Conservation (phyloP, 2,329 filamentous ascomycete genomes). For the Xylariaceae sp. region DNA sequence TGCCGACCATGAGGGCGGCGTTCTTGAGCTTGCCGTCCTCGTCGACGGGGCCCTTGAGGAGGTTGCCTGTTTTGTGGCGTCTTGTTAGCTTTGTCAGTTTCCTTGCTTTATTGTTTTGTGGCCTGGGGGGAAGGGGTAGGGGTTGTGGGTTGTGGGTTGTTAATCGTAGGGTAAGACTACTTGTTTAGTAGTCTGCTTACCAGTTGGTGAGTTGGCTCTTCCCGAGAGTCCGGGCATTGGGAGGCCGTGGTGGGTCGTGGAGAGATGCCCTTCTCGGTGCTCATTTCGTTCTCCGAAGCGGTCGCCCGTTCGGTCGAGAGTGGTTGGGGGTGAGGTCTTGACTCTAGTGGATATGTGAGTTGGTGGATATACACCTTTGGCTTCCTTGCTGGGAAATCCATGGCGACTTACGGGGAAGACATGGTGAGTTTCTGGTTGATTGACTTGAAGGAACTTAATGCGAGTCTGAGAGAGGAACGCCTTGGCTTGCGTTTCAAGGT, state of each 20-base stretch:
- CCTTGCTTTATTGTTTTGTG: constrained; percentile 1
- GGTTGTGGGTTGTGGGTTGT: too few species aligned
- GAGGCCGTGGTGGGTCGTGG: constrained; percentile 19
- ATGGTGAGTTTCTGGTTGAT: constrained; percentile 16
- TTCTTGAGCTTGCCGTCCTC: constrained; percentile 55
- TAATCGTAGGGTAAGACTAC: too few species aligned
- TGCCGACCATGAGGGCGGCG: constrained; percentile 55
- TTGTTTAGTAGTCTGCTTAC: constrained; percentile 18
- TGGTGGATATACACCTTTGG: background rate
- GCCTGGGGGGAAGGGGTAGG: background rate
- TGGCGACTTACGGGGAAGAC: constrained; percentile 27
- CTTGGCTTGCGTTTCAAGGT: constrained; percentile 25
- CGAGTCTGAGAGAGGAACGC: constrained; percentile 25
- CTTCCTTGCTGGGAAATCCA: background rate
- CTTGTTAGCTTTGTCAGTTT: constrained; percentile 18
- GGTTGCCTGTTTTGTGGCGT: constrained; percentile 39
- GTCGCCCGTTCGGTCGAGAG: constrained; percentile 16
- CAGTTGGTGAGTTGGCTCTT: constrained; percentile 29
- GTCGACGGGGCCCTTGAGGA: constrained; percentile 56
- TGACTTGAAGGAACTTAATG: constrained; percentile 4
- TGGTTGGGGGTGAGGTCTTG: constrained; percentile 22
- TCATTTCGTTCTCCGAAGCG: constrained; percentile 10
- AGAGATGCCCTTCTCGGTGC: constrained; percentile 2
- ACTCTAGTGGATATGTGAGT: constrained; percentile 18
- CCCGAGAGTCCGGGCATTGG: constrained; percentile 32